phyloP scores from a whole-genome alignment of 768 basidiomycete genomes.

The Amanita inopinata region DNA sequence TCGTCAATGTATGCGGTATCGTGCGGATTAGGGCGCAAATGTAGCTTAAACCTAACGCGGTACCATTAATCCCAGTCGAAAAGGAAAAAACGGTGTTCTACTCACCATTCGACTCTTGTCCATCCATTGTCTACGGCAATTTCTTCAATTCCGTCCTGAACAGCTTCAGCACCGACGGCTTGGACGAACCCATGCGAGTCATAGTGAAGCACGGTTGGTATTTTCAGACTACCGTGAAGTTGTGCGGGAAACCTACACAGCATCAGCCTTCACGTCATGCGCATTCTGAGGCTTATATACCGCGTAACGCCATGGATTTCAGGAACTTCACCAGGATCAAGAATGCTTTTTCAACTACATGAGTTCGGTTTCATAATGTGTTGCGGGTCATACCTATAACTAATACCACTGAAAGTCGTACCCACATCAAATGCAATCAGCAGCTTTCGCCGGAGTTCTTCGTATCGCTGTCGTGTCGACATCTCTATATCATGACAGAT shows the following conservation, averaged over 20 bases:
- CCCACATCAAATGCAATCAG: slow-evolving; percentile 45
- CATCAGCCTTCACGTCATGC: background rate
- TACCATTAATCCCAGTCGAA: background rate
- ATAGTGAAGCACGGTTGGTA: slow-evolving; percentile 32
- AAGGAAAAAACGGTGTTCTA: background rate
- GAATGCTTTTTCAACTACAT: slow-evolving; percentile 16
- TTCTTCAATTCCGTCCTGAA: slow-evolving; percentile 23
- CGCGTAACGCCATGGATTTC: slow-evolving; percentile 30
- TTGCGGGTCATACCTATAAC: slow-evolving; percentile 22
- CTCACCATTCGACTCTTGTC: slow-evolving; percentile 33
- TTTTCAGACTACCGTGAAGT: slow-evolving; percentile 22
- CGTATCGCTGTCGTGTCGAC: slow-evolving; percentile 24
- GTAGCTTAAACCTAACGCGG: slow-evolving; percentile 16
- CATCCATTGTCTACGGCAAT: slow-evolving; percentile 30
- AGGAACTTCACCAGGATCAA: slow-evolving; percentile 23
- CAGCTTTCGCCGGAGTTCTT: slow-evolving; percentile 30
- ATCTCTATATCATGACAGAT: slow-evolving; percentile 7
- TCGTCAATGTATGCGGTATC: slow-evolving; percentile 1
- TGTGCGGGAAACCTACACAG: slow-evolving; percentile 15
- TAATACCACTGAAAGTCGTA: slow-evolving; percentile 41
- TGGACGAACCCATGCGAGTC: slow-evolving; percentile 22
- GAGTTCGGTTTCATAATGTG: background rate
- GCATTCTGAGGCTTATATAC: slow-evolving; percentile 18
- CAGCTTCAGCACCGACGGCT: slow-evolving; percentile 33
- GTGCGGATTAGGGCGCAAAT: slow-evolving; percentile 12